Conservation (phyloP, 495 filamentous ascomycete genomes). For the Trichoderma asperelloides region DNA sequence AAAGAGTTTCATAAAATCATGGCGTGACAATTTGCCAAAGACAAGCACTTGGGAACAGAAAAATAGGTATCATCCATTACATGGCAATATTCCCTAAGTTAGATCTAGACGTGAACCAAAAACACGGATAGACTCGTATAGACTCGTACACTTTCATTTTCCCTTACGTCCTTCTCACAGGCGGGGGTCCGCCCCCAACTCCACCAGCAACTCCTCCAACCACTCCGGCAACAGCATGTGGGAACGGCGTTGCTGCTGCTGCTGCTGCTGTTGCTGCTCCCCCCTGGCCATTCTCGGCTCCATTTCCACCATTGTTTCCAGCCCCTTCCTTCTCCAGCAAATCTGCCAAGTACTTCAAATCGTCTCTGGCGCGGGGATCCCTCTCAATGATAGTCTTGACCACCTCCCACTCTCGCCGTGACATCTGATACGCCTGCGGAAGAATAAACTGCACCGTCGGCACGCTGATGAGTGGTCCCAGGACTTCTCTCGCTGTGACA, state of each 20-base stretch:
- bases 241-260: slow-evolving; percentile 8
- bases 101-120: background rate
- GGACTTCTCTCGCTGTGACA: slow-evolving; percentile 39
- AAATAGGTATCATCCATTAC: slow-evolving; percentile 5
- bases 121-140: background rate
- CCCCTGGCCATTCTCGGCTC: background rate
- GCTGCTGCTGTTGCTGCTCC: slow-evolving; percentile 12
- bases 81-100: background rate
- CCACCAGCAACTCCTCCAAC: background rate
- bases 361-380: slow-evolving; percentile 38
- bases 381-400: slow-evolving; percentile 49
- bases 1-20: background rate
- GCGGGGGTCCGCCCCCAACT: background rate
- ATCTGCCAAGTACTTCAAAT: slow-evolving; percentile 39
- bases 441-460: slow-evolving; percentile 61
- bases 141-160: background rate
- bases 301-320: slow-evolving; percentile 10
- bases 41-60: background rate
- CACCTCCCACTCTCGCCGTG: slow-evolving; percentile 53
- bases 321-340: slow-evolving; percentile 34
- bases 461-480: slow-evolving; percentile 49
- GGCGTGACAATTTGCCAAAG: background rate
- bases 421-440: slow-evolving; percentile 53
- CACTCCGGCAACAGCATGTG: background rate
- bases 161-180: background rate